Evolutionary conservation across 306 rosid species (phyloP), one percentile per base, ranked within the genome.

Genomic region (Crataegus laevigata): DNA sequence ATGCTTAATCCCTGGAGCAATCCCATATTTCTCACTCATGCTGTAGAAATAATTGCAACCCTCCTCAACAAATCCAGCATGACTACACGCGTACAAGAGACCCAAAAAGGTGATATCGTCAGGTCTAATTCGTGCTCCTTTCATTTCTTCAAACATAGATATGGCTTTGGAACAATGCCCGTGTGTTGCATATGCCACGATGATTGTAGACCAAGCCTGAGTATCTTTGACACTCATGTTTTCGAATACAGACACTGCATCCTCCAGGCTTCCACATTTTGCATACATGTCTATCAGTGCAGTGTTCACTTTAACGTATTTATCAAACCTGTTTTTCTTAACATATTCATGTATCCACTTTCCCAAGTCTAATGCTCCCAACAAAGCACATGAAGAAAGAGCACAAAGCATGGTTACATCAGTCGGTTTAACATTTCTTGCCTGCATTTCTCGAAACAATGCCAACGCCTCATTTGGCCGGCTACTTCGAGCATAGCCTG

Each of bases 341-440:
- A 90, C 88, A 76, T 87, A 93, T 79, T 93, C 98, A 78, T 93
- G 90, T 51, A 89, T 81, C 96, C 98, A 93, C 87, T 82, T 90
- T 66, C 94, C 98, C 54, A 93, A 77, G 61, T 89, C 91, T 64
- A 90, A 74, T 3, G 96, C 86, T 51, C 98, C 96, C 14, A 89
- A 77, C 85, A 90, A 68, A 78, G 94, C 86, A 28, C 94, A 90
- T 1, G 93, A 90, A 0, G 90, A 86, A 76, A 93, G 96, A 0
- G 59, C 85, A 54, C 91, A 82, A 71, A 93, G 96, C 91, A 90
- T 79, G 73, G 96, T 93, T 40, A 93, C 96, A 70, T 90, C 91
- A 28, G 88, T 90, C 3, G 98, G 90, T 86, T 71, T 77, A 64
- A 90, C 82, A 52, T 84, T 80, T 36, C 68, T 83, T 47, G 82